Evolutionary conservation across 78 protist species (phyloP).

Genomic region (Creolimax fragrantissima): DNA sequence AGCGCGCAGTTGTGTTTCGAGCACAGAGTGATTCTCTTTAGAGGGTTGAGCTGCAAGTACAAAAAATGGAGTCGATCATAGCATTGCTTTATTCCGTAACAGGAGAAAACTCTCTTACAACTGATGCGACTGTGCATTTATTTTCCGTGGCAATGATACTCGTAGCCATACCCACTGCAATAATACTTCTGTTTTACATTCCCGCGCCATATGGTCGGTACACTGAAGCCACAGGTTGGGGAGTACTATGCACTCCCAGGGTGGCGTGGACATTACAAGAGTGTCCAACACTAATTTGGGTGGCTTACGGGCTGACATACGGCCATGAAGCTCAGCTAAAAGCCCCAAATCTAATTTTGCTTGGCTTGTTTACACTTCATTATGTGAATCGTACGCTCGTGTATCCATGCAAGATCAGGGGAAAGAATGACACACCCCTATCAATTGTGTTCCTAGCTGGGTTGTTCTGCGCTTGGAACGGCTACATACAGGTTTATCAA

Average conservation of each 20-base stretch:
- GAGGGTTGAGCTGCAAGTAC: too few species aligned
- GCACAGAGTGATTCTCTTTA: too few species aligned
- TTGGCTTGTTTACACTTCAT: constrained; percentile 14
- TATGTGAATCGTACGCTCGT: constrained; percentile 24
- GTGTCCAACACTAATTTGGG: not conserved
- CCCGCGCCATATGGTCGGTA: constrained; percentile 2
- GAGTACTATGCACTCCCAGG: not conserved
- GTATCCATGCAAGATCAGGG: not conserved
- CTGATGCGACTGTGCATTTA: not conserved
- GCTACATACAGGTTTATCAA: constrained; percentile 10
- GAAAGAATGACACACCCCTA: not conserved
- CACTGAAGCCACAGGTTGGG: not conserved
- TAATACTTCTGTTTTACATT: not conserved
- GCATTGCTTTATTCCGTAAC: too few species aligned
- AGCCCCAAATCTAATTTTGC: not conserved
- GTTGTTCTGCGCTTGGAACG: not conserved
- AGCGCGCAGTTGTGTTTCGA: too few species aligned
- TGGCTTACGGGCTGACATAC: not conserved
- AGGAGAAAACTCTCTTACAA: too few species aligned
- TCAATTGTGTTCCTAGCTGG: not conserved
- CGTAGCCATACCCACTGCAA: not conserved
- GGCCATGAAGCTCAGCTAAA: not conserved
- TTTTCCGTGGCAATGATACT: not conserved
- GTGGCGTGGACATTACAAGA: constrained; percentile 31
- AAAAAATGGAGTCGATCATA: too few species aligned